These are phyloP conservation scores for Flaveria robusta DNA, from an alignment of 129 eudicot genomes.

Conservation along the genomic window DNA sequence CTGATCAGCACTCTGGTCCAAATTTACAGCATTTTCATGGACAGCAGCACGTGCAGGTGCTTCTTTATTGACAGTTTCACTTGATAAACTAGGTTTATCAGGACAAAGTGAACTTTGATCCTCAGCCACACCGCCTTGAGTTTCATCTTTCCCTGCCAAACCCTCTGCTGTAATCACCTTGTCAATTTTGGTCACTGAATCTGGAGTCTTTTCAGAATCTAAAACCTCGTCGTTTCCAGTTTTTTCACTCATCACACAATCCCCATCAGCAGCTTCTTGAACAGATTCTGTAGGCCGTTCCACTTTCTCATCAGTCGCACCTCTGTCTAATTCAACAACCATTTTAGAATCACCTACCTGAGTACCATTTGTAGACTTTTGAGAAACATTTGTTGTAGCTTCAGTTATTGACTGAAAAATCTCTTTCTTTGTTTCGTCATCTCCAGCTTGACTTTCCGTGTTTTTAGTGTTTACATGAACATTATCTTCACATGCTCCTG, in stretches of 20 bases:
- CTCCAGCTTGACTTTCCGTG: conserved; percentile 20
- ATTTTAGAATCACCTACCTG: conserved; percentile 3
- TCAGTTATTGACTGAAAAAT: conserved; percentile 16
- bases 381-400: conserved; percentile 9
- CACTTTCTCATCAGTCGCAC: conserved; percentile 25
- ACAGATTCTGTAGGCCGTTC: conserved; percentile 16
- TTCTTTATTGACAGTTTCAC: conserved; percentile 6
- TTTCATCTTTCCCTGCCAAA: conserved; percentile 31
- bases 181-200: conserved; percentile 22
- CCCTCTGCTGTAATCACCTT: conserved; percentile 34
- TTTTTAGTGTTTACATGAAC: conserved; percentile 11
- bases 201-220: conserved; percentile 26
- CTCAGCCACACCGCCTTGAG: conserved; percentile 21
- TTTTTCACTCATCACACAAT: conserved; percentile 22
- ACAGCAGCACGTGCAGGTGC: background rate
- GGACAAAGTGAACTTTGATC: conserved; percentile 6
- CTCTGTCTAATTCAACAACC: conserved; percentile 11
- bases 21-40: conserved; percentile 21
- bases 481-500: conserved; percentile 23
- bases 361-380: conserved; percentile 1
- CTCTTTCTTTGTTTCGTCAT: conserved; percentile 7
- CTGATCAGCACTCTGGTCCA: conserved; percentile 20
- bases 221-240: conserved; percentile 27
- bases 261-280: conserved; percentile 27
- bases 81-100: too few relatives aligned